Evolutionary conservation across 139 green algal species (phyloP), one percentile per base, ranked within the genome.

Genomic region (Closterium sp.): DNA sequence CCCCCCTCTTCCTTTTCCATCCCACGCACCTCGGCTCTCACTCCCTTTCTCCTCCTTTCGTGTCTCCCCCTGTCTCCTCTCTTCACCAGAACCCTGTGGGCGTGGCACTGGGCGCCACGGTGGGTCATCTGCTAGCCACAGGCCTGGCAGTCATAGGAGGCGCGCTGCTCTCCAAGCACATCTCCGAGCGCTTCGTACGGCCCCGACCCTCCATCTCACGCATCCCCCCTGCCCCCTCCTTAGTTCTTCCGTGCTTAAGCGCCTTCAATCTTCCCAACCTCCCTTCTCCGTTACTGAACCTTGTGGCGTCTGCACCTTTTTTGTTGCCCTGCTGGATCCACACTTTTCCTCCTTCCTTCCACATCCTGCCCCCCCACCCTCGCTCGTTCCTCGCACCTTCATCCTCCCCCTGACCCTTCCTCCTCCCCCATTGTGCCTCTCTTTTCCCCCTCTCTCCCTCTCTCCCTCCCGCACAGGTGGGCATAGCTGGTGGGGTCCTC

Each of bases 111-210:
- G 98, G 98, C 28, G 98, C 98, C 0, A 97, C 97, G 30, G 84
- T 95, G 16, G 98, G 97, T 0, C 98, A 99, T 93, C 93, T 96
- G 1, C 89, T 97, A 2, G 98, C 98, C 4, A 99, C 98, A 0
- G 89, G 96, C 30, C 97, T 99, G 87, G 98, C 98, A 21, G 97
- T 99, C 12, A 34, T 97, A 12, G 97, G 96, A 30, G 98, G 98
- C 9, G 95, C 97, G 2, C 88, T 99, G 19, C 96, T 98, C 19
- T 95, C 94, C 3, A 96, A 97, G 87, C 96, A 98, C 89, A 96
- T 99, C 10, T 97, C 94, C 35, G 98, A 99, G 93, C 96, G 95
- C 84, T n/a, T 55, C 21, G 93, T 95, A 92, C 5, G 90, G 35
- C 4, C 69, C 21, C 84, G 3, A 1, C 4, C 33, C 84, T 87